phyloP scores from a whole-genome alignment of 1,139 yeast genomes.

The Pichia sp. region DNA sequence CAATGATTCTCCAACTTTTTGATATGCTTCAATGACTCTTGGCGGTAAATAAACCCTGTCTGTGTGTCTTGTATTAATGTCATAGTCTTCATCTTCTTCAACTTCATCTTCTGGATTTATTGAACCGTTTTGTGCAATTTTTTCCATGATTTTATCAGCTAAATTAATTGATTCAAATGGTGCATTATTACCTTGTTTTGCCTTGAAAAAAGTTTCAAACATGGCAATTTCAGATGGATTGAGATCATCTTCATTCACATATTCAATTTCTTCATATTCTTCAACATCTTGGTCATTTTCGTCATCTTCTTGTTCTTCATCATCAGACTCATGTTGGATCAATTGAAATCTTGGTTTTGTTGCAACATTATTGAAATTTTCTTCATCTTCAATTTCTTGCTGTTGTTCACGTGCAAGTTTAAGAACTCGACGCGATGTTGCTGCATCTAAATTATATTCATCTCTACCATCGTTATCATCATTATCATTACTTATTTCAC shows the following conservation, averaged over 20 bases:
- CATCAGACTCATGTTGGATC: conserved; percentile 21
- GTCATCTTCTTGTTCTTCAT: conserved; percentile 24
- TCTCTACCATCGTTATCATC: conserved; percentile 40
- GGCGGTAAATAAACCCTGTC: conserved; percentile 81
- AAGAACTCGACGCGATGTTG: conserved; percentile 75
- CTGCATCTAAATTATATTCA: conserved; percentile 72
- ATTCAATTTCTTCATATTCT: conserved; percentile 22
- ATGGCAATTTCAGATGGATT: conserved; percentile 53
- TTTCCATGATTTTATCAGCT: conserved; percentile 89
- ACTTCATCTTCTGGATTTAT: conserved; percentile 14
- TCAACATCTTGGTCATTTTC: conserved; percentile 25
- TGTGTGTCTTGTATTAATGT: conserved; percentile 25
- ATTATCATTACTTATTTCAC: conserved; percentile 18
- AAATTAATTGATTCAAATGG: conserved; percentile 51
- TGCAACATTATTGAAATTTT: conserved; percentile 31
- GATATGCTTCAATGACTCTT: conserved; percentile 89
- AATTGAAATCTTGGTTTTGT: conserved; percentile 29
- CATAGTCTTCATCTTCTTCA: conserved; percentile 8
- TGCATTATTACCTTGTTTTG: conserved; percentile 22
- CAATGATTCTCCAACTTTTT: conserved; percentile 81
- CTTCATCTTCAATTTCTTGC: conserved; percentile 73
- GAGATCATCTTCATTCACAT: conserved; percentile 40
- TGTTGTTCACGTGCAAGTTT: conserved; percentile 89
- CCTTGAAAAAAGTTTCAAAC: conserved; percentile 58
- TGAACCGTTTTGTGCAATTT: conserved; percentile 59